Evolutionary conservation across 108 stramenopile species (phyloP).

Genomic region (Cyclotella baltica): DNA sequence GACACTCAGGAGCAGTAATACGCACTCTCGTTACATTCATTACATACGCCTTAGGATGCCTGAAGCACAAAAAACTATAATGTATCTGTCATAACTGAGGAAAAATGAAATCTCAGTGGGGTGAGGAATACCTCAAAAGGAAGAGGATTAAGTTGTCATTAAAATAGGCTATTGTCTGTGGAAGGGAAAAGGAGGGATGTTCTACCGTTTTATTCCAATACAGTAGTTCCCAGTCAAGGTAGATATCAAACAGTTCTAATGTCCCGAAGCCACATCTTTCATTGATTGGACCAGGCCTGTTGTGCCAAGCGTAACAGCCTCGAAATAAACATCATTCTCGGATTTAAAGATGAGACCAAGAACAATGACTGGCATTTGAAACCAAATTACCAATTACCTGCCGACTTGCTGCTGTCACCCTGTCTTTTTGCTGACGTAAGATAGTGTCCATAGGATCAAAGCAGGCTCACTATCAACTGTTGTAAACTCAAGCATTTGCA

Average conservation of each 20-base stretch:
- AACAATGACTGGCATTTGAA: constrained; percentile 17
- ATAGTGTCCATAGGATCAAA: constrained; percentile 16
- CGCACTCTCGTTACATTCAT: no score
- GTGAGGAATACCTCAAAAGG: no score
- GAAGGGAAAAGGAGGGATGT: neutral
- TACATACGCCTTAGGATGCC: no score
- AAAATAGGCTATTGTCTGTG: neutral
- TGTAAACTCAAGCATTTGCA: no score
- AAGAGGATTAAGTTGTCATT: neutral
- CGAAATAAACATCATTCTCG: constrained; percentile 15
- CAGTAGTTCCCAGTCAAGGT: neutral
- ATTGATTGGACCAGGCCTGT: neutral
- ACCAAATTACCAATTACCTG: constrained; percentile 7
- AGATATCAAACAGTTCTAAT: neutral
- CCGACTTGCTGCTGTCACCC: constrained; percentile 4
- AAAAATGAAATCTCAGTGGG: no score
- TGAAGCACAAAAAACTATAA: no score
- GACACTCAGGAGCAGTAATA: no score
- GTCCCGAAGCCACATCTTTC: neutral
- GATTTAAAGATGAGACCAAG: constrained; percentile 16
- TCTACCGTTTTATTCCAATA: neutral
- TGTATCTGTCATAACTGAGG: no score
- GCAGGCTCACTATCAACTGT: no score
- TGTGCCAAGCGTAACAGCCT: neutral
- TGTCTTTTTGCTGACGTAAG: neutral